Evolutionary conservation across 129 eudicot genomes (phyloP).

Genomic region (Pulicaria dysenterica): DNA sequence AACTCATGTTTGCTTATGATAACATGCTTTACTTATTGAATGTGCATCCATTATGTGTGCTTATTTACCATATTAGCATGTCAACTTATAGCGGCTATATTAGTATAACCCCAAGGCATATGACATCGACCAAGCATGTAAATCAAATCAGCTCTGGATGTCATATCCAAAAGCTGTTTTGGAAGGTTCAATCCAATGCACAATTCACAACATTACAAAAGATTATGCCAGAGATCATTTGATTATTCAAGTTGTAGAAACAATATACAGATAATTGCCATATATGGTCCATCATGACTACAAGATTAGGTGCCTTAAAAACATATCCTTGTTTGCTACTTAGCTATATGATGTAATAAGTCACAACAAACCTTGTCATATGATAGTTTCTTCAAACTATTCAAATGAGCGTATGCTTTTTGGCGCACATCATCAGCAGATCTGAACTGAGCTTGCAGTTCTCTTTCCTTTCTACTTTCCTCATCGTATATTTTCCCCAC

Average conservation of each 20-base stretch:
- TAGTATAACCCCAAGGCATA: constrained; percentile 6
- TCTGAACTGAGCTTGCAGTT: constrained; percentile 56
- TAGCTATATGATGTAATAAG: constrained; percentile 3
- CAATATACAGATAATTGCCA: not conserved
- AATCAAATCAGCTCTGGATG: constrained; percentile 13
- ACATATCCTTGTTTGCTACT: constrained; percentile 22
- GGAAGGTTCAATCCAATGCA: constrained; percentile 18
- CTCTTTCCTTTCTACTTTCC: constrained; percentile 50
- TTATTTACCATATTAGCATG: constrained; percentile 1
- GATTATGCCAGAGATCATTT: not conserved
- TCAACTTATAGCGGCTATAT: constrained; percentile 11
- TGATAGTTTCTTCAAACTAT: constrained; percentile 49
- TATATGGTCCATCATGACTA: constrained; percentile 7
- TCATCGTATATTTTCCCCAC: constrained; percentile 54
- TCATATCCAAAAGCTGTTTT: constrained; percentile 20
- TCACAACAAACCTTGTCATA: constrained; percentile 68
- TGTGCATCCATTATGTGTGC: not conserved
- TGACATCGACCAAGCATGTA: constrained; percentile 20
- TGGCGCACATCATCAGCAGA: constrained; percentile 78
- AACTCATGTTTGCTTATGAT: not conserved
- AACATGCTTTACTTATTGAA: constrained; percentile 10
- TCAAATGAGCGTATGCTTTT: constrained; percentile 49
- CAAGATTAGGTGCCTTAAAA: constrained; percentile 2
- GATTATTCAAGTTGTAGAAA: constrained; percentile 16
- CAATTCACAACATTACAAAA: constrained; percentile 21